These are phyloP conservation scores for Magnusiomyces tetraspermus DNA, from an alignment of 1,139 yeast genomes.

Conservation along the genomic window DNA sequence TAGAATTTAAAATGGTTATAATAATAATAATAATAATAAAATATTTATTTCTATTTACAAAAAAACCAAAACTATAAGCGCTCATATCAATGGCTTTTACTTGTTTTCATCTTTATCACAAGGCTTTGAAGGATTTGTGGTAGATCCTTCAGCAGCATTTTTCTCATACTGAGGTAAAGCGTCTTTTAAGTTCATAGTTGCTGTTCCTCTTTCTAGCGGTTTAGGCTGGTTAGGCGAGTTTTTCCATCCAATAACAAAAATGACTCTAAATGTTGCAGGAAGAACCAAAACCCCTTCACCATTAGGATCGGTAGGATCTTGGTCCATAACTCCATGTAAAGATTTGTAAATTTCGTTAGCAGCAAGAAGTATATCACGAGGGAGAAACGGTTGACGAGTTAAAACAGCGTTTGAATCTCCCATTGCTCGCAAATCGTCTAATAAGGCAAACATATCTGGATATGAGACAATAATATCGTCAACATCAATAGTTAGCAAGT, in stretches of 20 bases:
- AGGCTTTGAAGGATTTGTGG: background rate
- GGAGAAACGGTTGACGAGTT: conserved; percentile 45
- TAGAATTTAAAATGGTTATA: no score
- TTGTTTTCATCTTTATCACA: background rate
- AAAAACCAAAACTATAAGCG: no score
- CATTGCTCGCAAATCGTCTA: conserved; percentile 69
- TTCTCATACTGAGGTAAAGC: conserved; percentile 30
- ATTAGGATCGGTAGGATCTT: conserved; percentile 18
- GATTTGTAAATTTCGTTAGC: conserved; percentile 66
- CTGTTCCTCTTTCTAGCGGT: conserved; percentile 67
- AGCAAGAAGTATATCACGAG: conserved; percentile 59
- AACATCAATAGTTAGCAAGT: conserved; percentile 71
- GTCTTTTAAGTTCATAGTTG: conserved; percentile 57
- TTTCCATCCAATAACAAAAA: conserved; percentile 88
- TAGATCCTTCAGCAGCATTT: background rate
- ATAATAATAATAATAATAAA: no score
- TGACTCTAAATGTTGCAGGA: conserved; percentile 58
- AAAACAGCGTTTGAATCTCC: conserved; percentile 74
- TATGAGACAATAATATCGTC: conserved; percentile 79
- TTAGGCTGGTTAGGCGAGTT: conserved; percentile 58
- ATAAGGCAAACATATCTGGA: conserved; percentile 58
- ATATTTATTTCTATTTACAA: no score
- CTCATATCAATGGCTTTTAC: no score
- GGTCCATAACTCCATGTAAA: conserved; percentile 47
- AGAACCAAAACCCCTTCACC: conserved; percentile 31